Percentiles rank a stretch among this genome's conserved stretches.
phyloP scores from a whole-genome alignment of 805 yeast genomes.

The Myxozyma nipponensis region DNA sequence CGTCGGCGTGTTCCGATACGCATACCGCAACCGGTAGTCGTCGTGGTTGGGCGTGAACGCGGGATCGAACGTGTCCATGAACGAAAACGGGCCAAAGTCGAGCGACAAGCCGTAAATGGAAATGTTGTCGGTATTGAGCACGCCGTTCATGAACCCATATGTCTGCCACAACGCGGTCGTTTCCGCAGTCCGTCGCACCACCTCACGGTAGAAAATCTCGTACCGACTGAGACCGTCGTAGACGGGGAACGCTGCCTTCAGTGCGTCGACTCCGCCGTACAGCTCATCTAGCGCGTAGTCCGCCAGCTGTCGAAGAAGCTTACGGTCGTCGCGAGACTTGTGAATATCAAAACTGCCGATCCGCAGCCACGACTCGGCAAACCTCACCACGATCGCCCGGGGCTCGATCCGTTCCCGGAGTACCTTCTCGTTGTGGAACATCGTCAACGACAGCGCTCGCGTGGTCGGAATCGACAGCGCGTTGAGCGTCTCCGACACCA shows the following conservation, averaged over 20 bases:
- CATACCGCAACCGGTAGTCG: slow-evolving; percentile 66
- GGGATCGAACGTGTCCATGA: slow-evolving; percentile 58
- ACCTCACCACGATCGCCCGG: slow-evolving; percentile 80
- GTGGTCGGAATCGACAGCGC: slow-evolving; percentile 84
- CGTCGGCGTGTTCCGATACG: slow-evolving; percentile 78
- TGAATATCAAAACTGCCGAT: slow-evolving; percentile 84
- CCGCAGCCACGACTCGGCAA: slow-evolving; percentile 83
- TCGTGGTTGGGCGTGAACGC: slow-evolving; percentile 85
- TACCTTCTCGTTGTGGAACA: slow-evolving; percentile 72
- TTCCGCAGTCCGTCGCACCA: slow-evolving; percentile 41
- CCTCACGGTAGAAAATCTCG: slow-evolving; percentile 67
- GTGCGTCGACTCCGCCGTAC: slow-evolving; percentile 42
- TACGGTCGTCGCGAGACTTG: slow-evolving; percentile 65
- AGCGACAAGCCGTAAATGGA: slow-evolving; percentile 82
- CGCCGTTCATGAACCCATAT: slow-evolving; percentile 92
- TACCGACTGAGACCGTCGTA: slow-evolving; percentile 47
- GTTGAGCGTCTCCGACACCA: slow-evolving; percentile 68
- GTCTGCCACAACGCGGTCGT: slow-evolving; percentile 36
- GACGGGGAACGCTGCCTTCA: slow-evolving; percentile 32
- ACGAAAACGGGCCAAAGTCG: slow-evolving; percentile 92
- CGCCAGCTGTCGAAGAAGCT: slow-evolving; percentile 58
- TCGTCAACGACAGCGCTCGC: slow-evolving; percentile 70
- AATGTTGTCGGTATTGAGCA: slow-evolving; percentile 89
- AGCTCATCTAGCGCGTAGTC: slow-evolving; percentile 70
- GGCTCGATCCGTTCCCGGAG: slow-evolving; percentile 62